phyloP scores from a whole-genome alignment of 805 yeast species.

The Isabelozyma gotoi region DNA sequence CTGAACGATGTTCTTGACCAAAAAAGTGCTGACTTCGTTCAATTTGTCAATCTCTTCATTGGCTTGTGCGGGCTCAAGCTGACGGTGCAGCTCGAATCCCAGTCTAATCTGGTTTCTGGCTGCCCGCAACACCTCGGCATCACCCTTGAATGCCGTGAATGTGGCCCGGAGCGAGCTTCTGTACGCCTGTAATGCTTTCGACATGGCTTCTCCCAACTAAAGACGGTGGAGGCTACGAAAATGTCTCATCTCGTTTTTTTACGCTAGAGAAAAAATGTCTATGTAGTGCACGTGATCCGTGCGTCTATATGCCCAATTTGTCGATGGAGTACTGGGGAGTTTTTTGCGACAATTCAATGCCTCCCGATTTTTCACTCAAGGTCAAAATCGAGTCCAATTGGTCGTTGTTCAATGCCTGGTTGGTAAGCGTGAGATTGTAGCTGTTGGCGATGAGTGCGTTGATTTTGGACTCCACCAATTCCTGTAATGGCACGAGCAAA shows the following conservation, averaged over 20 bases:
- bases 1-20: slow-evolving; percentile 82
- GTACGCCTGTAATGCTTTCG: slow-evolving; percentile 51
- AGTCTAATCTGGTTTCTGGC: slow-evolving; percentile 60
- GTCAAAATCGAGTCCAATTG: slow-evolving; percentile 33
- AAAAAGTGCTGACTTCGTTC: slow-evolving; percentile 68
- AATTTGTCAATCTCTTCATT: slow-evolving; percentile 51
- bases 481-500: slow-evolving; percentile 45
- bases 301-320: slow-evolving; percentile 35
- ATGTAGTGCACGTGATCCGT: neutral
- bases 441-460: slow-evolving; percentile 42
- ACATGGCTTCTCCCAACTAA: neutral
- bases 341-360: slow-evolving; percentile 35
- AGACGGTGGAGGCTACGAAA: neutral
- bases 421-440: slow-evolving; percentile 46
- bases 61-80: slow-evolving; percentile 10
- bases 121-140: slow-evolving; percentile 48
- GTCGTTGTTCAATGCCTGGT: slow-evolving; percentile 36
- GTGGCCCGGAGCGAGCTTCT: slow-evolving; percentile 69
- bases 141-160: slow-evolving; percentile 55
- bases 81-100: slow-evolving; percentile 43
- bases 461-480: slow-evolving; percentile 47
- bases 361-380: slow-evolving; percentile 25
- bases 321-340: slow-evolving; percentile 59
- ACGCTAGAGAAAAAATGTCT: neutral
- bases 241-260: neutral